Evolutionary conservation across 163 green algal species (phyloP).

Genomic region (Prototheca cutis): DNA sequence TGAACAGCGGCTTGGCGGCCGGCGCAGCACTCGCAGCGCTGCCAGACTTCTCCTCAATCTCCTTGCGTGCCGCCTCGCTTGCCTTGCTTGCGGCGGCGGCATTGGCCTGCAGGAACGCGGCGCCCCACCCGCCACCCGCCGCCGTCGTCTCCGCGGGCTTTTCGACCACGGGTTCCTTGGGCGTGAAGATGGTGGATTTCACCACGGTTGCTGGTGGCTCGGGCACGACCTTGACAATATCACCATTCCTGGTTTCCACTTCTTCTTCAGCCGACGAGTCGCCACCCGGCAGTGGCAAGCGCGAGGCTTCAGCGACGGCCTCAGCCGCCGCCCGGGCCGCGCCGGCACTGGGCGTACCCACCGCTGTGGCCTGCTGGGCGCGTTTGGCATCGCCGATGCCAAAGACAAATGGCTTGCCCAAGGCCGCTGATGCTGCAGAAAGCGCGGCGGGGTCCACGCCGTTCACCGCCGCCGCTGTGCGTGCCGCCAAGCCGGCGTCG

Average conservation of each 20-base stretch:
- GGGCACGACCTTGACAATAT: too few relatives aligned
- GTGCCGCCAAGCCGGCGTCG: too few relatives aligned
- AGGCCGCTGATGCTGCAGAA: too few relatives aligned
- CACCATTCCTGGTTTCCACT: neutral
- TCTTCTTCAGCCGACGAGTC: slow-evolving; percentile 13
- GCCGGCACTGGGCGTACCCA: neutral
- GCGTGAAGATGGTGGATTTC: too few relatives aligned
- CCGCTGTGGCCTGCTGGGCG: neutral
- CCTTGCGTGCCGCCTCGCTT: neutral
- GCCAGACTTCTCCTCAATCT: neutral
- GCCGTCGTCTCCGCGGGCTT: neutral
- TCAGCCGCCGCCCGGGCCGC: neutral
- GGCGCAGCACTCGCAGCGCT: neutral
- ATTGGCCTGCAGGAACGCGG: slow-evolving; percentile 17
- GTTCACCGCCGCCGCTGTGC: too few relatives aligned
- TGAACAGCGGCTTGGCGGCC: slow-evolving; percentile 4
- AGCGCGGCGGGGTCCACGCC: too few relatives aligned
- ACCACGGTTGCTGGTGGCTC: too few relatives aligned
- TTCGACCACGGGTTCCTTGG: too few relatives aligned
- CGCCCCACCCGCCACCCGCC: slow-evolving; percentile 20
- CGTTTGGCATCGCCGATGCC: too few relatives aligned
- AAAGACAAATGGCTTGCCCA: too few relatives aligned
- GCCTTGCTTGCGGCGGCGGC: neutral
- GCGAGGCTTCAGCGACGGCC: slow-evolving; percentile 16
- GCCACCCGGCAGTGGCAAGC: slow-evolving; percentile 17